Conservation (phyloP, 2,329 filamentous ascomycete genomes). For the Microsporum canis region DNA sequence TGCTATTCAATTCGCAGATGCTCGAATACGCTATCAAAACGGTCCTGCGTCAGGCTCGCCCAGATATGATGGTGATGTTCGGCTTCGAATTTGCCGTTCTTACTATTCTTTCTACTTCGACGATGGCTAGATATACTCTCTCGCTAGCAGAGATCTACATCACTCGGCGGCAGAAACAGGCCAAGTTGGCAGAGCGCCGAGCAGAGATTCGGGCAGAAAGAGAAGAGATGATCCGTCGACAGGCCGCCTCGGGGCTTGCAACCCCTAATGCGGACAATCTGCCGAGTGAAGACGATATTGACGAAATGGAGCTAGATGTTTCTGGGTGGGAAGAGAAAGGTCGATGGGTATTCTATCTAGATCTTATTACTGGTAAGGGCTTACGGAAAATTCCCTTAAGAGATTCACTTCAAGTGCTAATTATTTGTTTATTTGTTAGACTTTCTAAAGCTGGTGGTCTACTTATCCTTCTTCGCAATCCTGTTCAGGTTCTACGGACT, state of each 20-base stretch:
- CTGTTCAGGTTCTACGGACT: conserved; percentile 88
- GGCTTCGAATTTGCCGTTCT: conserved; percentile 93
- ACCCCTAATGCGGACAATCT: conserved; percentile 33
- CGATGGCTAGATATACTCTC: conserved; percentile 64
- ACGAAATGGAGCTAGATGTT: conserved; percentile 90
- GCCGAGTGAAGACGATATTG: conserved; percentile 61
- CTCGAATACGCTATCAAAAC: conserved; percentile 70
- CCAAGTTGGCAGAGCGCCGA: conserved; percentile 56
- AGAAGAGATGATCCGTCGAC: conserved; percentile 35
- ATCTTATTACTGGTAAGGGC: conserved; percentile 64
- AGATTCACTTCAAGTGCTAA: conserved; percentile 4
- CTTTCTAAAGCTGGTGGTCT: conserved; percentile 81
- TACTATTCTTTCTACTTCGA: conserved; percentile 67
- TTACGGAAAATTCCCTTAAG: background rate
- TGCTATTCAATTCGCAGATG: conserved; percentile 68
- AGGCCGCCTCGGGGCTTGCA: conserved; percentile 27
- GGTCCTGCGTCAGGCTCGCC: conserved; percentile 76
- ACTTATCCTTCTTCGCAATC: conserved; percentile 84
- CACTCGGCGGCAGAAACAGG: conserved; percentile 59
- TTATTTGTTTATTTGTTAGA: conserved; percentile 41
- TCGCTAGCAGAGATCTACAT: conserved; percentile 68
- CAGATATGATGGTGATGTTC: conserved; percentile 99
- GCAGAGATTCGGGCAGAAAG: conserved; percentile 51
- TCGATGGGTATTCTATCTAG: conserved; percentile 78
- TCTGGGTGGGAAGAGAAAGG: conserved; percentile 95